Evolutionary conservation across 1,139 yeast genomes (phyloP).

Genomic region (Magnusiomyces fungicola): DNA sequence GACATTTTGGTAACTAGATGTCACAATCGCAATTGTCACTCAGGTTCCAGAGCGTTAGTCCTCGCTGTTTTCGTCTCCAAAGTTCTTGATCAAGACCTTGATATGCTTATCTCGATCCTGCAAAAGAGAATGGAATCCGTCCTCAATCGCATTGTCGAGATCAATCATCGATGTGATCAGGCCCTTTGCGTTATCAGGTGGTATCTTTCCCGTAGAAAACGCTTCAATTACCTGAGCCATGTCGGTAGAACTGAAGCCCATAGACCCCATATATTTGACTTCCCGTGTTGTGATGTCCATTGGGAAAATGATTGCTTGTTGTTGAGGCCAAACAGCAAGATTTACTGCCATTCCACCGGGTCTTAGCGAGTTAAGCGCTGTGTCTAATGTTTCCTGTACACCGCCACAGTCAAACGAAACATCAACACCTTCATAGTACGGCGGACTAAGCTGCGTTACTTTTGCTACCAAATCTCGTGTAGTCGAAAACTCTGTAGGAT

Average conservation of each 20-base stretch:
- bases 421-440: slow-evolving; percentile 45
- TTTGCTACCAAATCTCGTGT: slow-evolving; percentile 28
- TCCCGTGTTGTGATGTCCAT: slow-evolving; percentile 42
- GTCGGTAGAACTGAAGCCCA: slow-evolving; percentile 42
- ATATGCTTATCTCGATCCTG: slow-evolving; percentile 40
- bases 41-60: no score
- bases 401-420: slow-evolving; percentile 55
- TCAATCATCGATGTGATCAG: slow-evolving; percentile 40
- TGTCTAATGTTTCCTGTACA: slow-evolving; percentile 42
- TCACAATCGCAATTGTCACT: no score
- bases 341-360: slow-evolving; percentile 55
- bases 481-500: slow-evolving; percentile 26
- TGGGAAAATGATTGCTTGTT: slow-evolving; percentile 38
- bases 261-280: slow-evolving; percentile 41
- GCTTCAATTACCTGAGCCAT: slow-evolving; percentile 43
- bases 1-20: no score
- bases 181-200: slow-evolving; percentile 33
- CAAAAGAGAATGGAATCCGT: slow-evolving; percentile 39
- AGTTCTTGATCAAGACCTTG: slow-evolving; percentile 33
- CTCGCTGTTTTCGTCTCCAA: no score
- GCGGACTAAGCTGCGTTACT: slow-evolving; percentile 36
- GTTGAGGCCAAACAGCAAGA: slow-evolving; percentile 46
- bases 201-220: slow-evolving; percentile 36
- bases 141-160: slow-evolving; percentile 38
- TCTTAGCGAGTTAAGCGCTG: slow-evolving; percentile 43